A percentile compares a stretch with the other conserved stretches of the same genome.
These are phyloP conservation scores for Earliella scabrosa DNA, from an alignment of 1,284 basidiomycete genomes.

Conservation along the genomic window DNA sequence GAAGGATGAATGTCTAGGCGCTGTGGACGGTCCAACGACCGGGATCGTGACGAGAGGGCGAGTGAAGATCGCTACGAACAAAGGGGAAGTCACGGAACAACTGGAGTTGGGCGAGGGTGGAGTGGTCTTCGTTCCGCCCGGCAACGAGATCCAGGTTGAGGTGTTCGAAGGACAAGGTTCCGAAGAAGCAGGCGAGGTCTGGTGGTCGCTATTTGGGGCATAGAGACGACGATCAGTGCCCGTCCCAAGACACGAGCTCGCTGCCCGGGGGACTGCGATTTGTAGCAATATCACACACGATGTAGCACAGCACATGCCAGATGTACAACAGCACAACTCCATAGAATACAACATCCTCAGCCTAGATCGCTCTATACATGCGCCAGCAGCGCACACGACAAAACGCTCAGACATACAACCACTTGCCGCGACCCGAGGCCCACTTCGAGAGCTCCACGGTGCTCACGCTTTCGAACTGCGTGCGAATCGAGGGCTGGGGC, in stretches of 20 bases:
- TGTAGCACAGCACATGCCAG: too few relatives aligned
- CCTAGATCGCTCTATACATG: not conserved
- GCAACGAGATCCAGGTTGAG: conserved; percentile 55
- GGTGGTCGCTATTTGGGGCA: conserved; percentile 25
- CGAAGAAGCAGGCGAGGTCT: conserved; percentile 39
- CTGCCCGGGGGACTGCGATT: too few relatives aligned
- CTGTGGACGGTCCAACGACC: conserved; percentile 83
- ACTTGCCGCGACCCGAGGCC: conserved; percentile 23
- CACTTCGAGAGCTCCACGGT: conserved; percentile 16
- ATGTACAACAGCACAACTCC: not conserved
- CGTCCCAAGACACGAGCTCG: too few relatives aligned
- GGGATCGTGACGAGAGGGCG: conserved; percentile 75
- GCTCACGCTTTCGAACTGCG: conserved; percentile 19
- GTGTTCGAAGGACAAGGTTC: conserved; percentile 36
- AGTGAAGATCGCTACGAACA: conserved; percentile 36
- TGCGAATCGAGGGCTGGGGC: conserved; percentile 16
- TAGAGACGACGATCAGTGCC: too few relatives aligned
- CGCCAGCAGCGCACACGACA: not conserved
- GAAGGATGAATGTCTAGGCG: conserved; percentile 51
- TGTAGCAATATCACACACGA: too few relatives aligned
- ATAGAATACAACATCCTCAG: not conserved
- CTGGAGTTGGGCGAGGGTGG: conserved; percentile 68
- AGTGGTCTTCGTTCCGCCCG: conserved; percentile 83
- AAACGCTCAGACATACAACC: conserved; percentile 21
- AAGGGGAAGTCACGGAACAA: conserved; percentile 38